Base-by-base conservation (phyloP, 208 protist species). In the Naegleria lovaniensis region DNA sequence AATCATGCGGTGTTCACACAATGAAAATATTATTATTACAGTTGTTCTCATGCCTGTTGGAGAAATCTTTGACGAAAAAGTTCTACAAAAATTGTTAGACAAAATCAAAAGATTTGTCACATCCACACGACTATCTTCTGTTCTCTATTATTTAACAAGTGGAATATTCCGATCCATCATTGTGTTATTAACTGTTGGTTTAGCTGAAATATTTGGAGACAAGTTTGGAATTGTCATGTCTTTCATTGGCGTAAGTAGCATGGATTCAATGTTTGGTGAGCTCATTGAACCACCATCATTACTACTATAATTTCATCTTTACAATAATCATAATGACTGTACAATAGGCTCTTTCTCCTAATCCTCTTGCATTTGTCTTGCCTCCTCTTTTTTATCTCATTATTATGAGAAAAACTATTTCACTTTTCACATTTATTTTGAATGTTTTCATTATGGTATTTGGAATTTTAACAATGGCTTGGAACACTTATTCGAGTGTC, bases 381-480 rank as follows among this genome's bases (percentile, higher is more conserved):
- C 85, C 85, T 88, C 25, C 41, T 33, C 43, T 88, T 29, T 88
- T 88, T 19, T 88, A 88, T 58, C 55, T 88, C 55, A 88, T 88
- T 39, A 58, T 88, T 33, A 88, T 88, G 85, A 51, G 43, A 39
- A 58, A 39, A 29, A 51, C 19, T 6, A 40, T 40, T 58, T 15
- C n/a, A 7, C 55, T 48, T 11, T 16, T 29, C 6, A 88, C 85
- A 19, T 58, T 88, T 88, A 58, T 88, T 36, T 88, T 88, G 13
- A 88, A 88, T 58, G 25, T 29, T 36, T 58, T 88, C 11, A 88
- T 88, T 39, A 88, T 88, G 19, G 43, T 88, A 25, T 58, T 88
- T 58, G 85, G 85, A 38, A 4, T 88, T n/a, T 25, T 88, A 22
- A 39, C 41, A 2, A 51, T 88, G 41, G 22, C 22, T 36, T 88